phyloP scores from a whole-genome alignment of 768 basidiomycete genomes.

The Mrakia gelida region DNA sequence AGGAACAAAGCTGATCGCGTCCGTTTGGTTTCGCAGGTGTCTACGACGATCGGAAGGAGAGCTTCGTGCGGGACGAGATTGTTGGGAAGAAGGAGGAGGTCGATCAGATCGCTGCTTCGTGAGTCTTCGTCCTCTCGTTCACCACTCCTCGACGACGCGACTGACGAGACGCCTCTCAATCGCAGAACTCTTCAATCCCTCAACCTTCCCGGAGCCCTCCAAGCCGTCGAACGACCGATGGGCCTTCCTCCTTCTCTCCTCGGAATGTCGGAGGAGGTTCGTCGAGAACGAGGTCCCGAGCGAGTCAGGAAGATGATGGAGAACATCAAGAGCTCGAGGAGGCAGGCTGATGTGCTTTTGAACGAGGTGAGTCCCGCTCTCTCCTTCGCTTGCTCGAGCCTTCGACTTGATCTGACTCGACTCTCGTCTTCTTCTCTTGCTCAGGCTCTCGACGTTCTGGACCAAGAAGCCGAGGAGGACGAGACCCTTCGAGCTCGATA shows the following conservation, averaged over 20 bases:
- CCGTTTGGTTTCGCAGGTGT: constrained; percentile 47
- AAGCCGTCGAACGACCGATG: constrained; percentile 78
- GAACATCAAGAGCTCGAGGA: constrained; percentile 64
- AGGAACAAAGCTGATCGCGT: not conserved
- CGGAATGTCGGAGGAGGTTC: constrained; percentile 77
- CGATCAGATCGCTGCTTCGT: constrained; percentile 62
- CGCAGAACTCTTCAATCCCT: constrained; percentile 62
- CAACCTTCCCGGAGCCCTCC: constrained; percentile 77
- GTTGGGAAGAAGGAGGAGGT: constrained; percentile 58
- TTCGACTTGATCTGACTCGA: not conserved
- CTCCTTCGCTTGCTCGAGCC: not conserved
- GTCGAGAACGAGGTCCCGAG: constrained; percentile 67
- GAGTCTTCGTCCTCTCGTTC: constrained; percentile 37
- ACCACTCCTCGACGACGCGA: not conserved
- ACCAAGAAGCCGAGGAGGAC: constrained; percentile 67
- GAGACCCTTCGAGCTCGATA: constrained; percentile 44
- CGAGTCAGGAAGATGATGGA: constrained; percentile 67
- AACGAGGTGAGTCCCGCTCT: constrained; percentile 59
- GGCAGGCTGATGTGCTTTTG: constrained; percentile 58
- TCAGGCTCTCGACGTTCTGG: constrained; percentile 84
- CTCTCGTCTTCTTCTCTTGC: not conserved
- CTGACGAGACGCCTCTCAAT: not conserved
- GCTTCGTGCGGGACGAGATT: constrained; percentile 65
- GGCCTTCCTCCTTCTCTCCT: constrained; percentile 84
- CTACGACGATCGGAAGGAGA: constrained; percentile 74